Evolutionary conservation across 768 basidiomycete species (phyloP).

Genomic region (Serendipita sp.): DNA sequence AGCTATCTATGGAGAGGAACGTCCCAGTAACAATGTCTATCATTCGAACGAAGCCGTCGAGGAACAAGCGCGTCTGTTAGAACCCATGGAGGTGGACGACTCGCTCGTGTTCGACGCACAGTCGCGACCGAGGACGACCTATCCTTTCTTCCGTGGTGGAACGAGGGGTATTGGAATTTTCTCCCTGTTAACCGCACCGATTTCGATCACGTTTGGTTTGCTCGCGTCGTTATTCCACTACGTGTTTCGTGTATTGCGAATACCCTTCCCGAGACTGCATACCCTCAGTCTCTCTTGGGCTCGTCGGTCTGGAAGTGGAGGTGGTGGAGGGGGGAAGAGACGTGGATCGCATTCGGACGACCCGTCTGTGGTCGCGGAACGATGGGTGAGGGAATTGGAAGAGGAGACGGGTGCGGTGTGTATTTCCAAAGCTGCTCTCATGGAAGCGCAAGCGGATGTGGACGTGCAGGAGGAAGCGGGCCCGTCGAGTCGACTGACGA

Average conservation of each 20-base stretch:
- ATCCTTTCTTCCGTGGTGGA: constrained; percentile 21
- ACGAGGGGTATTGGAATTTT: constrained; percentile 16
- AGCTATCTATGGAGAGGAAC: constrained; percentile 10
- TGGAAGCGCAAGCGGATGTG: constrained; percentile 23
- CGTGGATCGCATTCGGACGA: constrained; percentile 19
- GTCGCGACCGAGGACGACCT: constrained; percentile 12
- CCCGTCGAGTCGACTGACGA: constrained; percentile 21
- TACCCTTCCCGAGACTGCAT: constrained; percentile 44
- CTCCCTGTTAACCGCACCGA: constrained; percentile 30
- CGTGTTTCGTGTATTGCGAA: constrained; percentile 47
- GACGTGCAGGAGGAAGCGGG: constrained; percentile 22
- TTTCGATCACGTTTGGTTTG: constrained; percentile 46
- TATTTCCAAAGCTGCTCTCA: constrained; percentile 29
- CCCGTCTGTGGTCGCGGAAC: constrained; percentile 43
- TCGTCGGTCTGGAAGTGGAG: constrained; percentile 17
- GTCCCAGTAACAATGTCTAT: background rate
- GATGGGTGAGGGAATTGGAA: constrained; percentile 68
- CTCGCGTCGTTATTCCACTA: constrained; percentile 47
- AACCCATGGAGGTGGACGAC: background rate
- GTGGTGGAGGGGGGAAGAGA: constrained; percentile 15
- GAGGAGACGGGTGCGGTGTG: constrained; percentile 69
- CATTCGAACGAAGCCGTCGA: background rate
- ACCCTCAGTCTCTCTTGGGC: constrained; percentile 34
- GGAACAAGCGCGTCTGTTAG: background rate
- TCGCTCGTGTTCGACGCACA: constrained; percentile 29